Evolutionary conservation across 805 yeast species (phyloP), one percentile per base, ranked within the genome.

Genomic region (Zygoascus ofunaensis): DNA sequence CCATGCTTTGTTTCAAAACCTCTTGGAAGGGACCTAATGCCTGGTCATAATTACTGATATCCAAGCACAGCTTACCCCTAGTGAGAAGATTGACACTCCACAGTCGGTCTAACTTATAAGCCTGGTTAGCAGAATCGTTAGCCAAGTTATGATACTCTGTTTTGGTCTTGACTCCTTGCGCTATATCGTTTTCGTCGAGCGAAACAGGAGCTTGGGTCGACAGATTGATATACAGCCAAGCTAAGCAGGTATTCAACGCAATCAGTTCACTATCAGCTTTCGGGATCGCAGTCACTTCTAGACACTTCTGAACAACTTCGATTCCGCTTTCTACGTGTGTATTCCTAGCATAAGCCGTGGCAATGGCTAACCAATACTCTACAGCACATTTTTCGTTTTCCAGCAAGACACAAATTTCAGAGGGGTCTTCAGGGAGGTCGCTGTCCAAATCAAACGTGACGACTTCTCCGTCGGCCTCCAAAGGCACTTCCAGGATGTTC

Each of bases 391-490:
- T 76, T 65, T 92, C 97, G 52, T 83, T 85, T 49, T 83, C 82
- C 50, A 92, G 68, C 49, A 90, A 73, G 22, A 77, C 74, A 51
- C 83, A 78, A 50, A 92, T 71, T 57, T 92, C 97, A 37, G 77
- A 72, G 3, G 95, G 85, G 60, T 90, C 95, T 19, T 85, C 95
- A 3, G 95, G 94, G 45, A 87, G 70, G 57, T 90, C 97, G 30
- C 79, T 78, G 42, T 74, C 74, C 48, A 83, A 72, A 56, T 87
- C 90, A 53, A 92, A 76, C 42, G 86, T 82, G 50, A 90, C 95
- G 49, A 86, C 83, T 64, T 87, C 95, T 55, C 82, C 84, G 46
- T 80, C 79, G 17, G 50, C 53, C 45, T 74, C 82, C 58, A 87
- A 68, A 36, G 95, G 96, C 56, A 90, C 82, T 61, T 79, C 83